These are phyloP conservation scores for Limnomonas spitsbergensis DNA, from an alignment of 139 green algal species.

Conservation along the genomic window DNA sequence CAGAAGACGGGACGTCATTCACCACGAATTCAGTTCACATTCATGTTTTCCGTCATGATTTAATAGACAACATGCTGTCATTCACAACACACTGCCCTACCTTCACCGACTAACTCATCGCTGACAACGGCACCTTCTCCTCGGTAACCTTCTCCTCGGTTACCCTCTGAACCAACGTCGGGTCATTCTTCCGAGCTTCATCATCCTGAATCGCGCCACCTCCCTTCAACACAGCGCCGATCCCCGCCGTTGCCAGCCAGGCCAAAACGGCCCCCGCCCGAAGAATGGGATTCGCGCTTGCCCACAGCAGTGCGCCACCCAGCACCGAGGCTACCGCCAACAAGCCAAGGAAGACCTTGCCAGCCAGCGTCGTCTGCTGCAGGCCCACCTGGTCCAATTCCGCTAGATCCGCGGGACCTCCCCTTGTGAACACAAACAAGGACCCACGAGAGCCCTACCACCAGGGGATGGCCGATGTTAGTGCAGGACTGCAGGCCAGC, in stretches of 20 bases:
- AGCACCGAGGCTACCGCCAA: neutral
- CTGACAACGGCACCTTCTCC: no score
- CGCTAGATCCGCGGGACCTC: slow-evolving; percentile 53
- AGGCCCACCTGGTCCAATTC: slow-evolving; percentile 20
- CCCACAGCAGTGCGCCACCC: slow-evolving; percentile 1
- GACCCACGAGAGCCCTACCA: slow-evolving; percentile 51
- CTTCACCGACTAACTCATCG: no score
- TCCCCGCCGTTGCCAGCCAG: neutral
- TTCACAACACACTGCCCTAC: no score
- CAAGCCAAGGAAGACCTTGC: neutral
- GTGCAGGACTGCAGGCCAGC: no score
- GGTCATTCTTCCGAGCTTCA: no score
- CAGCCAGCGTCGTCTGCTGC: neutral
- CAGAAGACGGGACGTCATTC: no score
- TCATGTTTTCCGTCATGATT: no score
- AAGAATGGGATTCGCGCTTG: neutral
- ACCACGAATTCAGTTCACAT: no score
- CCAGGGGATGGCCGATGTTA: no score
- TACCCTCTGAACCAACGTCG: no score
- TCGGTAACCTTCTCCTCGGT: no score
- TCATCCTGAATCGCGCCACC: slow-evolving; percentile 1
- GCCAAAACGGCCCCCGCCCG: neutral
- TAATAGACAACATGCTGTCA: no score
- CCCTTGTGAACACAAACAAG: slow-evolving; percentile 74
- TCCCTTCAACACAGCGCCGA: neutral